Base-by-base conservation (phyloP, 1,139 yeast species). In the Kodamaea suecica region DNA sequence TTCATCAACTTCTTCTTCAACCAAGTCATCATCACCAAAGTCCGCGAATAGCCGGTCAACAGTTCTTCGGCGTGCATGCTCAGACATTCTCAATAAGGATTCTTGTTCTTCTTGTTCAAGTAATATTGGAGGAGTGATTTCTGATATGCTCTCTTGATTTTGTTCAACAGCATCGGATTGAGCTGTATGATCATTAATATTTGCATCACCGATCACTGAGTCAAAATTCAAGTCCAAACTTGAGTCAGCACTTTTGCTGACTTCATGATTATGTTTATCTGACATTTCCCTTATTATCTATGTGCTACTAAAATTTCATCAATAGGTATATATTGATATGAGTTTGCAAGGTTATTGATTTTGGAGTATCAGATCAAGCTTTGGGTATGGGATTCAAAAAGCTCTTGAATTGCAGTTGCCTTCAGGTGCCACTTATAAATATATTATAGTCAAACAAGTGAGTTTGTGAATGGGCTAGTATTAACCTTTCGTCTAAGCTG, bases 1-100 rank as follows among this genome's bases (percentile, higher is more conserved):
- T 10, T 42, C 48, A 36, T 45, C 52, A n/a, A 48, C 50, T 10
- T 39, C n/a, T n/a, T n/a, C n/a, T n/a, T n/a, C n/a, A n/a, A n/a
- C n/a, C n/a, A n/a, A n/a, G n/a, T n/a, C n/a, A n/a, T 42, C 50
- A 17, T 39, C 15, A 13, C 17, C 28, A 13, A 25, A 25, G 28
- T 13, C 28, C 5, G 17, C 28, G 28, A 12, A 31, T 28, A 30
- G 28, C 8, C 30, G 28, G 24, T 30, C 36, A n/a, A 32, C 29
- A 27, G 31, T 37, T 23, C 49, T 27, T 19, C 41, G 30, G n/a
- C 39, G 43, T n/a, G 45, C 46, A 25, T 40, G 43, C 15, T 42
- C 43, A 14, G 49, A 43, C 19, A 45, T 39, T 17, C 46, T 30
- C 10, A 33, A 30, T 17, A 45, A 33, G 4, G 46, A 34, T 10